Evolutionary conservation across 2,329 filamentous ascomycete genomes (phyloP).

Genomic region (Trichoderma sp.): DNA sequence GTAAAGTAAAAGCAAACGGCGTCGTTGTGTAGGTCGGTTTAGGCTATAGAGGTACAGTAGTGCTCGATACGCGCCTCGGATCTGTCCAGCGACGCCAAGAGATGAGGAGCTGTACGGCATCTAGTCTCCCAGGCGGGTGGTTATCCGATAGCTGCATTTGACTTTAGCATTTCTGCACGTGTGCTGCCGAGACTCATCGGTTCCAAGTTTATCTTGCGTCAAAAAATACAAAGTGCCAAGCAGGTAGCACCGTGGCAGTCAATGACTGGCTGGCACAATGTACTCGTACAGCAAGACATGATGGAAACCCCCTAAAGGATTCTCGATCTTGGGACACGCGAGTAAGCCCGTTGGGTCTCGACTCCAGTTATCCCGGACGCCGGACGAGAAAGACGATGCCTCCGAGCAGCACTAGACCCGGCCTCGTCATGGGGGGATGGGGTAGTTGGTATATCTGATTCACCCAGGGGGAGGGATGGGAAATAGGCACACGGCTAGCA

Average conservation of each 20-base stretch:
- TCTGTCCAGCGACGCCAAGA: background rate
- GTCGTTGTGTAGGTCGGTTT: background rate
- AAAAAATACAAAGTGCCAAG: background rate
- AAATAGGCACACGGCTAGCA: conserved; percentile 9
- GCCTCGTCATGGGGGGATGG: background rate
- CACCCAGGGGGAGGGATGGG: background rate
- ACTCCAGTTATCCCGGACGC: background rate
- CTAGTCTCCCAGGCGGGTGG: background rate
- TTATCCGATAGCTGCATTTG: background rate
- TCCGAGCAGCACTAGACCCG: background rate
- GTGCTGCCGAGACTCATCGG: background rate
- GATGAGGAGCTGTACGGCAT: background rate
- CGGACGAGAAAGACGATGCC: background rate
- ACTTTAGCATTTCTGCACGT: background rate
- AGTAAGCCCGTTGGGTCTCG: background rate
- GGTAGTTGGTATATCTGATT: conserved; percentile 9
- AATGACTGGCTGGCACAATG: background rate
- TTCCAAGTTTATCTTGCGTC: background rate
- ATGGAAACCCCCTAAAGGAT: background rate
- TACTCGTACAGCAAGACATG: background rate
- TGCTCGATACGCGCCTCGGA: background rate
- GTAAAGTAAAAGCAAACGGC: background rate
- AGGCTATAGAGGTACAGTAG: background rate
- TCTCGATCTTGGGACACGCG: background rate
- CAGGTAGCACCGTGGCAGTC: background rate